Conservation (phyloP, 2,329 filamentous ascomycete species). For the Colletotrichum musicola region DNA sequence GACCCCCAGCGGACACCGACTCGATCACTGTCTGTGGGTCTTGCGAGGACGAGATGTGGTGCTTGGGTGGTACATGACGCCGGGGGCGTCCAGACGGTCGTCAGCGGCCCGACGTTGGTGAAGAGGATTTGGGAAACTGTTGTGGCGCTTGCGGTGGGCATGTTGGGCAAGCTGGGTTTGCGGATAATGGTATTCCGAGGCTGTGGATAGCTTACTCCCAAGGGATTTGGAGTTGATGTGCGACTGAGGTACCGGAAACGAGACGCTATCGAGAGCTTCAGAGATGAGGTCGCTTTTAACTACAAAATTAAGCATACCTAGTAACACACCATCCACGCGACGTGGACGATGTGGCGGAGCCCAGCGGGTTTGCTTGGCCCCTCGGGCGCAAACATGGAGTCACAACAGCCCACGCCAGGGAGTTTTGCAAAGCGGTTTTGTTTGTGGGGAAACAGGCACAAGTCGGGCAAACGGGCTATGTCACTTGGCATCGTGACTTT, state of each 20-base stretch:
- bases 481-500: neutral
- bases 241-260: too few relatives aligned
- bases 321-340: neutral
- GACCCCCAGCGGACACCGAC: neutral
- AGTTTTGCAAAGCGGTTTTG: neutral
- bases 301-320: neutral
- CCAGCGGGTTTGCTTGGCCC: neutral
- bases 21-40: neutral
- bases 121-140: neutral
- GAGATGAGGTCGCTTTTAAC: neutral
- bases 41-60: neutral
- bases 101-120: constrained; percentile 40
- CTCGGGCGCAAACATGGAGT: neutral
- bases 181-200: neutral
- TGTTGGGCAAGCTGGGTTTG: neutral
- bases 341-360: neutral
- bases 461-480: constrained; percentile 4
- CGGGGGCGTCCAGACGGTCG: constrained; percentile 39
- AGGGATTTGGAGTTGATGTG: neutral
- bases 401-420: neutral
- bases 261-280: too few relatives aligned
- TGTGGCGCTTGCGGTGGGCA: constrained; percentile 9
- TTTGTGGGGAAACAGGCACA: neutral
- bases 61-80: constrained; percentile 29
- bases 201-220: neutral